phyloP scores from a whole-genome alignment of 371 early-diverging fungal genomes.

The Mucor plumbeus region DNA sequence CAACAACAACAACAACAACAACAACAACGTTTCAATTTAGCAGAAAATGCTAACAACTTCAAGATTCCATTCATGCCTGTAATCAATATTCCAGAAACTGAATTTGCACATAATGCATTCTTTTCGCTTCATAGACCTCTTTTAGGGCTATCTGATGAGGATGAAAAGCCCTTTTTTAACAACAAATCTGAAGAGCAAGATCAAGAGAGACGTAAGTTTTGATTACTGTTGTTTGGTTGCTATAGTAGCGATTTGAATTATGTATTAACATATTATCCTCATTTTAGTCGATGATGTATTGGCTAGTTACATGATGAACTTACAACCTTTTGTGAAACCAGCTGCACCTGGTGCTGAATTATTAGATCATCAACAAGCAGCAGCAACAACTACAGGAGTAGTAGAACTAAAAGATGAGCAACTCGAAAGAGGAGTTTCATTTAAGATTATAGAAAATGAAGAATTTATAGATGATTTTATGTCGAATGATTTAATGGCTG shows the following conservation, averaged over 20 bases:
- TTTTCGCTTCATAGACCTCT: constrained; percentile 57
- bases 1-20: constrained; percentile 5
- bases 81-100: constrained; percentile 55
- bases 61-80: constrained; percentile 51
- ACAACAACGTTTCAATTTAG: not conserved
- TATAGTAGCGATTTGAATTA: not conserved
- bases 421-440: not conserved
- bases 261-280: not conserved
- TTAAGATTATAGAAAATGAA: not conserved
- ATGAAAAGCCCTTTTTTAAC: constrained; percentile 47
- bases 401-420: constrained; percentile 4
- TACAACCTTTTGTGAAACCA: constrained; percentile 45
- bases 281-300: constrained; percentile 39
- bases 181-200: constrained; percentile 18
- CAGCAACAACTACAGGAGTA: not conserved
- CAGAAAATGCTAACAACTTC: not conserved
- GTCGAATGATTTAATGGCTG: not conserved
- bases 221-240: not conserved
- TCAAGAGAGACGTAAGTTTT: constrained; percentile 23
- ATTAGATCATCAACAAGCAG: not conserved
- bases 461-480: not conserved
- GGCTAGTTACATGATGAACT: constrained; percentile 35
- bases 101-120: constrained; percentile 55
- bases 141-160: constrained; percentile 43
- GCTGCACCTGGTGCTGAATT: constrained; percentile 6